Conservation (phyloP, 23 red algal species). For the Gracilariopsis chorda region DNA sequence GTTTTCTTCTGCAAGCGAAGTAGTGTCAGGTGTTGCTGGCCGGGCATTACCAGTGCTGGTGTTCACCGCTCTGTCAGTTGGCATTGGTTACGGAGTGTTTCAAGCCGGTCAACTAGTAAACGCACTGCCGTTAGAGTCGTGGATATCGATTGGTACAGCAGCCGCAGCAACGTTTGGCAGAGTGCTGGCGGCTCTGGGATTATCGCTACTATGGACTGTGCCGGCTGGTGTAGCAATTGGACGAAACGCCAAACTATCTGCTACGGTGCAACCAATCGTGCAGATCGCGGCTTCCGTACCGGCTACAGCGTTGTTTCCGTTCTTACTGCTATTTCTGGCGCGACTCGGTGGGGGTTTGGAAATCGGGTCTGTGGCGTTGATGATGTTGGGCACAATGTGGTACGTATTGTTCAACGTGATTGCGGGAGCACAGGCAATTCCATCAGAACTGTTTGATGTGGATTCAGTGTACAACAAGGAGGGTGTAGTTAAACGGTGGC, state of each 20-base stretch:
- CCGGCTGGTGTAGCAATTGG: slow-evolving; percentile 93
- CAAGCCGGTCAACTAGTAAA: slow-evolving; percentile 33
- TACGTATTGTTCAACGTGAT: slow-evolving; percentile 99
- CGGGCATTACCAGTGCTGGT: neutral
- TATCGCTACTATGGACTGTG: slow-evolving; percentile 94
- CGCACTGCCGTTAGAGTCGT: slow-evolving; percentile 34
- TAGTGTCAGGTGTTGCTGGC: neutral
- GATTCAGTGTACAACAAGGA: slow-evolving; percentile 80
- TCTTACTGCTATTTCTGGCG: slow-evolving; percentile 86
- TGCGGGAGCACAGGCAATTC: slow-evolving; percentile 95
- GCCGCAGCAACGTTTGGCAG: slow-evolving; percentile 73
- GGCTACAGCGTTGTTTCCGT: slow-evolving; percentile 96
- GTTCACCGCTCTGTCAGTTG: neutral
- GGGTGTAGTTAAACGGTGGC: slow-evolving; percentile 63
- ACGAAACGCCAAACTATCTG: slow-evolving; percentile 71
- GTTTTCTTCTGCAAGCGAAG: neutral
- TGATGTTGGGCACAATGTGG: slow-evolving; percentile 99
- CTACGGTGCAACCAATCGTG: slow-evolving; percentile 86
- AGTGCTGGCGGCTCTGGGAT: slow-evolving; percentile 71
- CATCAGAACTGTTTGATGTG: slow-evolving; percentile 93
- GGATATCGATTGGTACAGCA: slow-evolving; percentile 68
- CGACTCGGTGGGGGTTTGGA: slow-evolving; percentile 82
- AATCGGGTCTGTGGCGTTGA: slow-evolving; percentile 90
- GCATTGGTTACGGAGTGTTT: slow-evolving; percentile 28
- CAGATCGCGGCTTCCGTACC: slow-evolving; percentile 99